Conservation (phyloP, 352 stramenopile species). For the Albugo candida region DNA sequence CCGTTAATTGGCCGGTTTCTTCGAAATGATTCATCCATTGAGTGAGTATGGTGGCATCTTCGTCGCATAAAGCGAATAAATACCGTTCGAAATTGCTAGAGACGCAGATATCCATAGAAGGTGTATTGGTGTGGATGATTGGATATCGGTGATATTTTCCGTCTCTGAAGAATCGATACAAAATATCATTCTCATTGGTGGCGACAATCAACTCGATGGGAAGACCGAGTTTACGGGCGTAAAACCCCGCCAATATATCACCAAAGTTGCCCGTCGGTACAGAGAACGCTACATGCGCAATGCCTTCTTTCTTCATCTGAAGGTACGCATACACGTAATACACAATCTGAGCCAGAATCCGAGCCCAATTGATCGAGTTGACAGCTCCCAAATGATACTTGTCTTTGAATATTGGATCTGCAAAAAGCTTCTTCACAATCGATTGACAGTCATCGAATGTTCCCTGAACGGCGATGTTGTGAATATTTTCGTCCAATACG, state of each 20-base stretch:
- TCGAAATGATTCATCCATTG: conserved; percentile 93
- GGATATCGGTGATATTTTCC: conserved; percentile 89
- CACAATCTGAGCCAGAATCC: conserved; percentile 96
- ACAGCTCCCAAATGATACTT: conserved; percentile 89
- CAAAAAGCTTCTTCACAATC: conserved; percentile 97
- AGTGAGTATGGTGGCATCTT: conserved; percentile 78
- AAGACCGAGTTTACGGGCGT: conserved; percentile 86
- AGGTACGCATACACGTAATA: conserved; percentile 99
- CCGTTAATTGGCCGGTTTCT: conserved; percentile 84
- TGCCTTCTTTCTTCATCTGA: conserved; percentile 42
- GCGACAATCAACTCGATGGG: conserved; percentile 91
- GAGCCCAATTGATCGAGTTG: conserved; percentile 99
- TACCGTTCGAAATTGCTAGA: conserved; percentile 99
- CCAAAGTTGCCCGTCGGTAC: conserved; percentile 99
- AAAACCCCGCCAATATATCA: conserved; percentile 96
- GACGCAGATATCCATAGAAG: conserved; percentile 99
- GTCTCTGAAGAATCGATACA: conserved; percentile 94
- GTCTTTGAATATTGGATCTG: conserved; percentile 85
- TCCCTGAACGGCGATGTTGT: conserved; percentile 89
- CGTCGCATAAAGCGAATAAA: conserved; percentile 90
- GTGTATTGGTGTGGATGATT: conserved; percentile 89
- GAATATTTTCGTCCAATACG: conserved; percentile 94
- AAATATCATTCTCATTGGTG: conserved; percentile 99
- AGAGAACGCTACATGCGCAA: conserved; percentile 81
- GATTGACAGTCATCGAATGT: conserved; percentile 99